Evolutionary conservation across 2,329 filamentous ascomycete genomes (phyloP), one percentile per base, ranked within the genome.

Genomic region (Colletotrichum siamense): DNA sequence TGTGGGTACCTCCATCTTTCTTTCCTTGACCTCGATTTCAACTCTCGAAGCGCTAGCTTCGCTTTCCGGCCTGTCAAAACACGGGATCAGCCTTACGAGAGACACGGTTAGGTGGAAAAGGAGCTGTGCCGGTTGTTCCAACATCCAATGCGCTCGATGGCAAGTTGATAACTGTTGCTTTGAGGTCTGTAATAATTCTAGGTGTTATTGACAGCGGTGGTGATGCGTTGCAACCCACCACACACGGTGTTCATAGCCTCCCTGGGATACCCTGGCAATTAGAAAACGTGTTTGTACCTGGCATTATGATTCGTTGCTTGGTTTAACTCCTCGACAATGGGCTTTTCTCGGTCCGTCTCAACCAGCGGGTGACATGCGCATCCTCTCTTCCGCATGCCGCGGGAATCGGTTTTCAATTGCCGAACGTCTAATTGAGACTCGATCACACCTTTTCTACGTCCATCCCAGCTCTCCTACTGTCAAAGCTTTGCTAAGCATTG

Each of bases 91-190:
- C 44, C 44, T 12, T 52, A 22, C 10, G n/a, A 24, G 44, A 52
- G n/a, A 22, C 10, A 24, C 10, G 0, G 3, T 24, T 52, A 24
- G n/a, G n/a, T 10, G 12, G 0, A 1, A 22, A 1, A 3, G 2
- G 18, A 52, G 2, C n/a, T 52, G 44, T 52, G 4, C 3, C 3
- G 6, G 10, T 52, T 22, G 2, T 2, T 52, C 10, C n/a, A 13
- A 52, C 10, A 52, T 8, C 10, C 3, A 52, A 13, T 3, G n/a
- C n/a, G 12, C n/a, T 52, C 44, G n/a, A 13, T 13, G 3, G n/a
- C n/a, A 22, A 13, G 44, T 52, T 13, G 44, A 52, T 22, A 52
- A 24, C 12, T 6, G 10, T 3, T 52, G 44, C n/a, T 22, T 52
- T 52, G 0, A 4, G 4, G 6, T 22, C 6, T 22, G 44, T 52